Percentiles rank a stretch among this genome's conserved stretches.
Conservation (phyloP, 495 filamentous ascomycete species). For the Hyaloscypha finlandica region DNA sequence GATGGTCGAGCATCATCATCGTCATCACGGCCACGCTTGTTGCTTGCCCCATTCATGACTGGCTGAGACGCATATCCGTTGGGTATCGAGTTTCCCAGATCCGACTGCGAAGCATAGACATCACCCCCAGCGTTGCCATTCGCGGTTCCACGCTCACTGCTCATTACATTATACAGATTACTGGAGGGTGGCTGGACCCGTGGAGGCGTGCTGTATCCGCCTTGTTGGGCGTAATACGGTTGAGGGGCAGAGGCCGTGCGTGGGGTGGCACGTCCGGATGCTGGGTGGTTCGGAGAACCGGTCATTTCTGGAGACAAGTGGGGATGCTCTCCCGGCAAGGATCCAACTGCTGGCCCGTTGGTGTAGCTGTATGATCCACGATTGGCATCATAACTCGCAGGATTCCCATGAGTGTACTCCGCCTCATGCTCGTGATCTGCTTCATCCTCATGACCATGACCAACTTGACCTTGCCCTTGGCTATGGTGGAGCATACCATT, state of each 20-base stretch:
- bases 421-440: slow-evolving; percentile 74
- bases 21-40: slow-evolving; percentile 83
- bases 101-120: slow-evolving; percentile 65
- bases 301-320: slow-evolving; percentile 85
- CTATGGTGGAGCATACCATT: slow-evolving; percentile 61
- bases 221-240: slow-evolving; percentile 67
- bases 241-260: slow-evolving; percentile 69
- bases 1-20: slow-evolving; percentile 69
- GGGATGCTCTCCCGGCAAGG: slow-evolving; percentile 72
- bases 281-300: slow-evolving; percentile 82
- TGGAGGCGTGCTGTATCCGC: slow-evolving; percentile 82
- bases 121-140: slow-evolving; percentile 67
- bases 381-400: slow-evolving; percentile 63
- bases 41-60: slow-evolving; percentile 69
- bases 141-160: slow-evolving; percentile 71
- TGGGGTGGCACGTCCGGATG: slow-evolving; percentile 85
- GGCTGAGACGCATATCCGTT: slow-evolving; percentile 58
- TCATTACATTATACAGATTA: slow-evolving; percentile 89
- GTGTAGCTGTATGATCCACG: slow-evolving; percentile 76
- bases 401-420: slow-evolving; percentile 79
- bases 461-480: slow-evolving; percentile 56
- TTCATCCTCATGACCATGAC: slow-evolving; percentile 59
- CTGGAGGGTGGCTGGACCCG: slow-evolving; percentile 66
- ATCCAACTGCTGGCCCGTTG: slow-evolving; percentile 60
- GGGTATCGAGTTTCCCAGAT: slow-evolving; percentile 58